phyloP scores from a whole-genome alignment of 345 rosid species.

The Balakata baccata region DNA sequence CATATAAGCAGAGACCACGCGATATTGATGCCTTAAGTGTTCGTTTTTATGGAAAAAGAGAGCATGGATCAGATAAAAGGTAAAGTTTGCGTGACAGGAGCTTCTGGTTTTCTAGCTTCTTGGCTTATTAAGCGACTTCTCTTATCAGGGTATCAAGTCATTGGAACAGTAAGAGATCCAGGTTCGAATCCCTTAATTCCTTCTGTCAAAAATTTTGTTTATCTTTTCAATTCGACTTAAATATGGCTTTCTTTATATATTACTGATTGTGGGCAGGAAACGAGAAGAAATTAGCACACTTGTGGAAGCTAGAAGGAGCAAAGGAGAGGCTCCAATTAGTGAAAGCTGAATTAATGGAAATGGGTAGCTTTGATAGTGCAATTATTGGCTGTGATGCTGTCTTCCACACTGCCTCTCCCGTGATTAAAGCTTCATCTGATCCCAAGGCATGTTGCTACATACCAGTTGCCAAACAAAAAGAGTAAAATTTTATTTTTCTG shows the following conservation, averaged over 20 bases:
- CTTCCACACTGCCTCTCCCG: constrained; percentile 96
- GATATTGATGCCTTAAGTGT: constrained; percentile 26
- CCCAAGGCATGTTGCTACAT: constrained; percentile 53
- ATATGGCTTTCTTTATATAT: no score
- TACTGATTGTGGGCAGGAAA: constrained; percentile 33
- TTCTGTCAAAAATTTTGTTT: background rate
- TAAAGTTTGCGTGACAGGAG: constrained; percentile 85
- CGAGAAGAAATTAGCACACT: constrained; percentile 64
- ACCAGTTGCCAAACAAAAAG: no score
- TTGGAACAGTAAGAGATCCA: constrained; percentile 90
- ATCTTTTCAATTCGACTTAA: no score
- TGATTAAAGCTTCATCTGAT: constrained; percentile 60
- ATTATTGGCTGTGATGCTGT: constrained; percentile 77
- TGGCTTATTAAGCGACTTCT: constrained; percentile 89
- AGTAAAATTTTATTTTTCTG: background rate
- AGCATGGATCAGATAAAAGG: constrained; percentile 40
- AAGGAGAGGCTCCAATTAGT: constrained; percentile 72
- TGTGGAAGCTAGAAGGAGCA: constrained; percentile 81
- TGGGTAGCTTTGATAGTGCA: constrained; percentile 77
- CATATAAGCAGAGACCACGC: constrained; percentile 30
- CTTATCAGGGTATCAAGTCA: constrained; percentile 64
- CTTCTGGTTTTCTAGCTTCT: constrained; percentile 85
- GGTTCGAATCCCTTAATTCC: constrained; percentile 30
- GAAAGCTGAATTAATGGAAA: constrained; percentile 69
- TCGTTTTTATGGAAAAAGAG: background rate